Base-by-base conservation (phyloP, 768 basidiomycete genomes). In the Leucocoprinus sp. region DNA sequence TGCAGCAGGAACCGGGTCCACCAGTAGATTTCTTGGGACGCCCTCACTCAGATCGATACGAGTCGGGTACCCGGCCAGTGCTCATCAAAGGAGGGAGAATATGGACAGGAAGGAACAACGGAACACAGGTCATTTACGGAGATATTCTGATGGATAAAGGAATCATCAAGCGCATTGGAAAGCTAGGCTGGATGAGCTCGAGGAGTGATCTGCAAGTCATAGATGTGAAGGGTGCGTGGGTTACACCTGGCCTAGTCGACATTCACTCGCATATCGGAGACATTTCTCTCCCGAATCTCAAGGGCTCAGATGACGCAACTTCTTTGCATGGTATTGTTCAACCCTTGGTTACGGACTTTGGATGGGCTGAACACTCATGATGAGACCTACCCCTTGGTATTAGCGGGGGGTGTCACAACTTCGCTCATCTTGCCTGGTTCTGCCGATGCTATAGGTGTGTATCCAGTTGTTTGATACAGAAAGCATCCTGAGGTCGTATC, bases 291-390 rank as follows among this genome's bases (percentile, higher is more conserved):
- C 84, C 84, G 0, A 54, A 33, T 0, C 63, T 86, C 1, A 44
- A 55, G n/a, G 82, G 80, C 14, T 62, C 72, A 2, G 47, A 42
- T 11, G 86, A 87, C 54, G 70, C 55, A 21, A 80, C 82, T 56
- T 83, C 81, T 8, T 14, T 57, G 26, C 69, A 76, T 42, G 69
- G 64, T 14, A 68, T 61, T 9, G 57, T 67, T 2, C 64, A 66
- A 37, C 77, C n/a, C 76, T 12, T 84, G 81, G 81, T 68, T 92
- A 6, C 72, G 86, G 27, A 80, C 77, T 22, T 60, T 91, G 9
- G 89, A 93, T 54, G 87, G 75, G 0, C 67, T 92, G 41, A 89
- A 92, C 57, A 88, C 86, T 0, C 85, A 84, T 53, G 88, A 92
- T 58, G 74, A 77, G 14, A 71, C 85, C 0, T 89, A 82, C 61